Base-by-base conservation (phyloP, 495 filamentous ascomycete genomes). In the Lasiosphaeriaceae sp. region DNA sequence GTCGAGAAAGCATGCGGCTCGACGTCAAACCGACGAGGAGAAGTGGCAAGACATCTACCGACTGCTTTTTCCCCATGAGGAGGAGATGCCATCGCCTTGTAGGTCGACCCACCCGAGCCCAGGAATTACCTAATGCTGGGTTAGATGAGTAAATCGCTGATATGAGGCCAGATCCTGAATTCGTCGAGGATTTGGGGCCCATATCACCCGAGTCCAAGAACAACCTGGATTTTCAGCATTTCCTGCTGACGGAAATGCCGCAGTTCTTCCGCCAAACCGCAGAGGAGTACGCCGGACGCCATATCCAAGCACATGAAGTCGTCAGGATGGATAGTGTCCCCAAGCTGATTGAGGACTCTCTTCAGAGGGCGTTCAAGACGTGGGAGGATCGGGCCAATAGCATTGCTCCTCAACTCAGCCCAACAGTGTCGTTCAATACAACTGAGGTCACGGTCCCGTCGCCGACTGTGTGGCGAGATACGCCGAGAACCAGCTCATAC, bases 11-110 rank as follows among this genome's bases (percentile, higher is more conserved):
- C 54, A 67, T 52, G 55, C 55, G 3, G 26, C 57, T 9, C 55
- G 57, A 12, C 55, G 51, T 7, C 63, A 64, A 29, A 60, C 50
- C 2, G 66, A 69, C 19, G 56, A 64, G 16, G 66, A 69, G 6
- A 69, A 69, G 19, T 71, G 68, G 68, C 44, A 24, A 16, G 68
- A 71, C 16, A 63, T 71, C 0, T 71, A 69, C 52, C 53, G 48
- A 5, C 60, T 67, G 8, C 55, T 71, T 2, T 69, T 71, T 37
- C 68, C 68, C 5, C 39, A 55, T 20, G 62, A 64, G 16, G 39
- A 60, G 22, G 45, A 8, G 41, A 52, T 68, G n/a, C 67, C 65
- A 20, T 70, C 67, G 21, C 67, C 67, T 22, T 70, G 67, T 70
- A 50, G 66, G 67, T 63, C 6, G 24, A 22, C 44, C 23, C 24